A percentile compares a stretch with the other conserved stretches of the same genome.
phyloP scores from a whole-genome alignment of 192 early-diverging fungal species.

The Lunasporangiospora selenospora region DNA sequence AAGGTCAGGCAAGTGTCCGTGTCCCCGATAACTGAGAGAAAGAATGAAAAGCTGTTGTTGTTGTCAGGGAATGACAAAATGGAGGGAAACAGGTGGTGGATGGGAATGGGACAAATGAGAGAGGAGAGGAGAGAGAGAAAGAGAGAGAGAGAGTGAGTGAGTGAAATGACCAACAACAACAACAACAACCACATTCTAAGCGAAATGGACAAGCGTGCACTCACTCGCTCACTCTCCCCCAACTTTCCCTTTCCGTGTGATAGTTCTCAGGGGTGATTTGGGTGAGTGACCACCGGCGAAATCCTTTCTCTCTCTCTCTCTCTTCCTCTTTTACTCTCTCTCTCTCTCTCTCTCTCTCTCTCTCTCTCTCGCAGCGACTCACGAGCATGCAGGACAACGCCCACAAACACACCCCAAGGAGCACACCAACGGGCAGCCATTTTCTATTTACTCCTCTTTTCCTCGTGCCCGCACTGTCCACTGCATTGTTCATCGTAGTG shows the following conservation, averaged over 20 bases:
- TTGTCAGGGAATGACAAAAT: background rate
- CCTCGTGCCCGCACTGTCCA: too few relatives aligned
- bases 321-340: background rate
- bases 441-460: too few relatives aligned
- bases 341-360: background rate
- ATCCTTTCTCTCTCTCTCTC: background rate
- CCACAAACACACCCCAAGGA: too few relatives aligned
- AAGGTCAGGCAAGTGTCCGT: too few relatives aligned
- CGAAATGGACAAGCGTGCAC: background rate
- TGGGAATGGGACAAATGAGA: background rate
- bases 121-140: background rate
- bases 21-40: too few relatives aligned
- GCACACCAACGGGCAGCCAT: too few relatives aligned
- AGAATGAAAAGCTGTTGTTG: too few relatives aligned
- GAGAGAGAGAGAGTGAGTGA: background rate
- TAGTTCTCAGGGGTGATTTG: too few relatives aligned
- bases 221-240: background rate
- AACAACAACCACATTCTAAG: background rate
- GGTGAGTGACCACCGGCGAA: too few relatives aligned
- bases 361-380: background rate
- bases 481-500: too few relatives aligned
- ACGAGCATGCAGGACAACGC: too few relatives aligned
- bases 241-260: background rate
- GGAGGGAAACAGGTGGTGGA: too few relatives aligned
- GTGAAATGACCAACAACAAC: background rate